phyloP scores from a whole-genome alignment of 1,284 basidiomycete genomes.

The Baeospora myosura region DNA sequence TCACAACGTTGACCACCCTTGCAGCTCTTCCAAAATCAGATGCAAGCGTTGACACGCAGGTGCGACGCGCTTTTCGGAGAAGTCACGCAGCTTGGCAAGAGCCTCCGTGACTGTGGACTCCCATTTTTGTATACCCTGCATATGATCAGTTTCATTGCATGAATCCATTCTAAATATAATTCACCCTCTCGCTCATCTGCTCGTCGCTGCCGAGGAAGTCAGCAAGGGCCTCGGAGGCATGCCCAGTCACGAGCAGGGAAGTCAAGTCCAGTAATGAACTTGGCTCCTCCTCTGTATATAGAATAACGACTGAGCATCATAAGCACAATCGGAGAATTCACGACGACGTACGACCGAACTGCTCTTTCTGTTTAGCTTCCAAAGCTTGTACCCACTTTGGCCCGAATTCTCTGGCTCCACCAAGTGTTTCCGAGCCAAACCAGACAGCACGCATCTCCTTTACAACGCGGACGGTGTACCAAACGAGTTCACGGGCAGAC shows the following conservation, averaged over 20 bases:
- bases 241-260: slow-evolving; percentile 61
- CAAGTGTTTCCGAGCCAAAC: slow-evolving; percentile 59
- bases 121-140: slow-evolving; percentile 72
- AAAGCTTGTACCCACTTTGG: slow-evolving; percentile 62
- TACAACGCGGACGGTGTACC: slow-evolving; percentile 61
- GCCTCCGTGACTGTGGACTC: slow-evolving; percentile 65
- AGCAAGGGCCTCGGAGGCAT: slow-evolving; percentile 54
- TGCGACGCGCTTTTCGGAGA: slow-evolving; percentile 57
- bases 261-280: slow-evolving; percentile 66
- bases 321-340: too few relatives aligned
- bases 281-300: slow-evolving; percentile 42
- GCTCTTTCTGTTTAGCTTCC: slow-evolving; percentile 52
- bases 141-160: slow-evolving; percentile 11
- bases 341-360: slow-evolving; percentile 52
- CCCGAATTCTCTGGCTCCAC: slow-evolving; percentile 65
- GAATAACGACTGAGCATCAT: slow-evolving; percentile 9
- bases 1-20: slow-evolving; percentile 70
- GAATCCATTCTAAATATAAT: slow-evolving; percentile 14
- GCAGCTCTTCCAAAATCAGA: slow-evolving; percentile 65
- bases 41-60: slow-evolving; percentile 72
- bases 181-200: slow-evolving; percentile 73
- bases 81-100: slow-evolving; percentile 64
- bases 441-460: slow-evolving; percentile 65
- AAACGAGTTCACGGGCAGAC: slow-evolving; percentile 59
- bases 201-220: slow-evolving; percentile 74